These are phyloP conservation scores for Cercospora sp. DNA, from an alignment of 2,329 filamentous ascomycete genomes.

Conservation along the genomic window DNA sequence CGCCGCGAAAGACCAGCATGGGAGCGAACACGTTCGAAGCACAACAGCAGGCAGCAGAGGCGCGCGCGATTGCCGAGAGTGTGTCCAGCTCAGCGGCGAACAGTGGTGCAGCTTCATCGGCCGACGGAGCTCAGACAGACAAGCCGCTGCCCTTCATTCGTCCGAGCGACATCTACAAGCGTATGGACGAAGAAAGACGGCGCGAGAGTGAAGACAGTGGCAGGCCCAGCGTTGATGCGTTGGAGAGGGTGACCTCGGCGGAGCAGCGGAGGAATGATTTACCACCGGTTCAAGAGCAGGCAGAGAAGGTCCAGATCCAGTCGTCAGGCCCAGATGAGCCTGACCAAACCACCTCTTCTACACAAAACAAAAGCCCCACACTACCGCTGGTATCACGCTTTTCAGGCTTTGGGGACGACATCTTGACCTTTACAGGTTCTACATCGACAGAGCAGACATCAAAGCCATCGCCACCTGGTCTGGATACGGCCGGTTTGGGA, in stretches of 20 bases:
- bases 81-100: constrained; percentile 16
- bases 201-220: constrained; percentile 59
- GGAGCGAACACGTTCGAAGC: constrained; percentile 45
- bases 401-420: constrained; percentile 44
- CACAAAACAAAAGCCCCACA: constrained; percentile 28
- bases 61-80: constrained; percentile 21
- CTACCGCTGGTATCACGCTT: constrained; percentile 48
- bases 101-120: constrained; percentile 2
- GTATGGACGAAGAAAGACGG: constrained; percentile 65
- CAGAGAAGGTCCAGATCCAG: constrained; percentile 20
- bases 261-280: constrained; percentile 26
- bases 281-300: constrained; percentile 27
- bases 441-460: constrained; percentile 3
- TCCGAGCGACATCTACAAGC: constrained; percentile 75
- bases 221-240: constrained; percentile 58
- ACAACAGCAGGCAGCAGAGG: constrained; percentile 21
- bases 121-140: constrained; percentile 38
- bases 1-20: constrained; percentile 64
- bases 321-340: background rate
- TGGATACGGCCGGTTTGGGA: constrained; percentile 10
- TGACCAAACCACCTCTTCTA: background rate
- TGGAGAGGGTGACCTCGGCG: constrained; percentile 32
- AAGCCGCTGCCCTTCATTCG: constrained; percentile 66
- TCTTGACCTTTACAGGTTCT: constrained; percentile 26
- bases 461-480: constrained; percentile 1